These are phyloP conservation scores for Nemania sp. DNA, from an alignment of 2,329 filamentous ascomycete species.

Conservation along the genomic window DNA sequence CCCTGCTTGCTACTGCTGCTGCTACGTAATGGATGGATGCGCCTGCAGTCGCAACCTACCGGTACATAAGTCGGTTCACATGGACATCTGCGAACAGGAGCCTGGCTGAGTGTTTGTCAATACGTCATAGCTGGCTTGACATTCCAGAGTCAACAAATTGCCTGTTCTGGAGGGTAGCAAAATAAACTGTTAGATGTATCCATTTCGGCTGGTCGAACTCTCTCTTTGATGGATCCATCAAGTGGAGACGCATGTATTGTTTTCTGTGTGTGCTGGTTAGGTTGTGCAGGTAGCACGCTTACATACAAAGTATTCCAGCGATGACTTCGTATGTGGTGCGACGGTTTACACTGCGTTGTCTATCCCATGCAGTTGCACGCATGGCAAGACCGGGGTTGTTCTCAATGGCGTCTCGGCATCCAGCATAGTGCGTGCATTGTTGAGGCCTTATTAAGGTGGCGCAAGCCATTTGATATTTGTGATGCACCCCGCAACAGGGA, in stretches of 20 bases:
- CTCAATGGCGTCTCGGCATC: constrained; percentile 1
- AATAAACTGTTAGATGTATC: background rate
- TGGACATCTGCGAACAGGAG: no score
- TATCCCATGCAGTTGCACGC: constrained; percentile 7
- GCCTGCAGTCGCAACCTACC: no score
- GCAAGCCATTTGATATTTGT: no score
- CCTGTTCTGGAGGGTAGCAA: constrained; percentile 16
- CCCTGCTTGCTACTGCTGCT: background rate
- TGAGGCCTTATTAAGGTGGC: no score
- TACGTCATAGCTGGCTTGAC: background rate
- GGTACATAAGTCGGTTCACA: background rate
- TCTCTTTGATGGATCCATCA: background rate
- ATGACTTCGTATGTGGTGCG: no score
- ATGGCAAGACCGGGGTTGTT: constrained; percentile 6
- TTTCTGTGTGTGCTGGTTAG: no score
- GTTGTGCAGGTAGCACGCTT: no score
- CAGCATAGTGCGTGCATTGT: no score
- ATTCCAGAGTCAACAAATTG: constrained; percentile 17
- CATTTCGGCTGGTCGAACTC: background rate
- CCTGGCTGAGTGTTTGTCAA: no score
- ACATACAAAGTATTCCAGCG: no score
- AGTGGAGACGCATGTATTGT: constrained; percentile 11
- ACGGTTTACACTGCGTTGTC: no score
- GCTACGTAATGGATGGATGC: background rate
- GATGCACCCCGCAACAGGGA: no score